Percentiles rank a stretch among this genome's conserved stretches.
These are phyloP conservation scores for Paracorniculantispora psalliotae DNA, from an alignment of 2,329 filamentous ascomycete species.

Conservation along the genomic window DNA sequence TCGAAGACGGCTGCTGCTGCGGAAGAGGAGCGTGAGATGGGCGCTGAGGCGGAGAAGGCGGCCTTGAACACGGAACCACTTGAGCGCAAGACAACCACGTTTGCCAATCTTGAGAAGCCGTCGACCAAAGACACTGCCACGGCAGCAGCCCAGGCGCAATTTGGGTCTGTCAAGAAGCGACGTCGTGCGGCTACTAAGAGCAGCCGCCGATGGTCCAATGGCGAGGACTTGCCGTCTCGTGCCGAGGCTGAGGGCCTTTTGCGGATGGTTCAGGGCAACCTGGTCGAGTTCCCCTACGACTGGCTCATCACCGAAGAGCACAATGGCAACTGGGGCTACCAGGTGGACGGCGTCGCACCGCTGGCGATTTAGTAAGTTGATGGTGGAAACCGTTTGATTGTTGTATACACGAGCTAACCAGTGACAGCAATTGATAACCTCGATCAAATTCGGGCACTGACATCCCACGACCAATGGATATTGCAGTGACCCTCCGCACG, in stretches of 20 bases:
- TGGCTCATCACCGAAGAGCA: constrained; percentile 90
- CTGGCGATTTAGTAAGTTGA: constrained; percentile 88
- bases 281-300: constrained; percentile 93
- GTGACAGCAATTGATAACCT: background rate
- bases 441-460: background rate
- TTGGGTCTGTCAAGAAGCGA: constrained; percentile 54
- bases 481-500: background rate
- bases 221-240: constrained; percentile 71
- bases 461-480: background rate
- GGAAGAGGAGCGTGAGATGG: constrained; percentile 13
- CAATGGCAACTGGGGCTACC: constrained; percentile 94
- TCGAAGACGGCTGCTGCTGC: background rate
- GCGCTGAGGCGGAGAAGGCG: constrained; percentile 26
- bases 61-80: constrained; percentile 32
- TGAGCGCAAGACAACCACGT: constrained; percentile 52
- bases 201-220: constrained; percentile 58
- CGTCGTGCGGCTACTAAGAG: constrained; percentile 66
- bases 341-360: constrained; percentile 91
- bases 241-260: constrained; percentile 78
- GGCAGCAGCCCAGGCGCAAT: constrained; percentile 25
- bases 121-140: constrained; percentile 30
- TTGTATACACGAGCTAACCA: background rate
- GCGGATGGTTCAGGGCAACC: constrained; percentile 74
- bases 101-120: constrained; percentile 49
- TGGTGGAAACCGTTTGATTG: constrained; percentile 20